Evolutionary conservation across 2,329 filamentous ascomycete species (phyloP).

Genomic region (Ophiocordyceps robertsii): DNA sequence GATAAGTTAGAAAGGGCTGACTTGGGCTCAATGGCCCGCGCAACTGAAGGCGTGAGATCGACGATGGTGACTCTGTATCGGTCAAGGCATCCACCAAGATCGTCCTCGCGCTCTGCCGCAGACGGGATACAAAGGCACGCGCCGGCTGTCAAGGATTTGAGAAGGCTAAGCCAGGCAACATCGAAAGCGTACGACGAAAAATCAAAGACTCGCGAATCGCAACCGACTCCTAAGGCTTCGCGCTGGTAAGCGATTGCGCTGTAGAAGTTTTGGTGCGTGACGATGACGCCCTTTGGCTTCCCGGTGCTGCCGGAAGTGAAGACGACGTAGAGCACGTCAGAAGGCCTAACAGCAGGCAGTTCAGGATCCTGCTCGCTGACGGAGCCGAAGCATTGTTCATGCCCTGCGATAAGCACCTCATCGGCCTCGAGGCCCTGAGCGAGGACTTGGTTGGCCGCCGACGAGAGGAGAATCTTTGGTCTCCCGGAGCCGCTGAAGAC

Average conservation of each 20-base stretch:
- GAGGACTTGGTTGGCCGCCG: slow-evolving; percentile 2
- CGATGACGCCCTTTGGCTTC: slow-evolving; percentile 10
- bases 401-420: slow-evolving; percentile 1
- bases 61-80: slow-evolving; percentile 4
- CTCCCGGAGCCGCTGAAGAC: not conserved
- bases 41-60: slow-evolving; percentile 8
- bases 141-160: slow-evolving; percentile 1
- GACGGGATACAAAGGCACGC: slow-evolving; percentile 6
- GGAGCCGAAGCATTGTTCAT: not conserved
- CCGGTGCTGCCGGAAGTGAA: slow-evolving; percentile 15
- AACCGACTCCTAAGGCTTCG: not conserved
- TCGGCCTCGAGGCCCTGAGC: slow-evolving; percentile 1
- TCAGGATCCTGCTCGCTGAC: not conserved
- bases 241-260: slow-evolving; percentile 3
- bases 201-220: slow-evolving; percentile 3
- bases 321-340: slow-evolving; percentile 7
- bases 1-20: slow-evolving; percentile 3
- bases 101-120: slow-evolving; percentile 3
- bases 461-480: slow-evolving; percentile 6
- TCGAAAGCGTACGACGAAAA: slow-evolving; percentile 8
- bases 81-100: slow-evolving; percentile 4
- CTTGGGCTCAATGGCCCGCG: slow-evolving; percentile 3
- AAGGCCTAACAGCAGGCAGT: slow-evolving; percentile 2
- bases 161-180: slow-evolving; percentile 1
- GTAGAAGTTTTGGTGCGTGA: slow-evolving; percentile 8